A percentile compares a stretch with the other conserved stretches of the same genome.
These are phyloP conservation scores for Carex scoparia DNA, from an alignment of 176 grass and related monocot species.

Conservation along the genomic window DNA sequence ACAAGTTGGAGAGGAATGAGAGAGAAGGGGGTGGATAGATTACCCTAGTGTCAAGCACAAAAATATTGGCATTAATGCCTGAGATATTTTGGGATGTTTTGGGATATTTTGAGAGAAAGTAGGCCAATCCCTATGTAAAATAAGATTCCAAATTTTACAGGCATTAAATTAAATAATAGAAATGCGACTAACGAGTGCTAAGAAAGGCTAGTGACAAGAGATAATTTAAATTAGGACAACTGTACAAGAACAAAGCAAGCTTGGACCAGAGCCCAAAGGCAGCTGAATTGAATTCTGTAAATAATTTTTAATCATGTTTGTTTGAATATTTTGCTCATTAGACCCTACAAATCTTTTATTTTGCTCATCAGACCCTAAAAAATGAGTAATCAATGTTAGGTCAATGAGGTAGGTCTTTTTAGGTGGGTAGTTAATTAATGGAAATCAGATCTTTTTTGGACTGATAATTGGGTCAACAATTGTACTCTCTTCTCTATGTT, in stretches of 20 bases:
- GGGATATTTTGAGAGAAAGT: conserved; percentile 2
- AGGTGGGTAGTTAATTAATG: too few species aligned
- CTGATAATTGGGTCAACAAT: too few species aligned
- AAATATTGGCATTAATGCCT: background rate
- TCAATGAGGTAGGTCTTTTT: too few species aligned
- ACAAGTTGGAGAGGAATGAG: background rate
- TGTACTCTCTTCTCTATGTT: too few species aligned
- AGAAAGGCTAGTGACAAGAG: too few species aligned
- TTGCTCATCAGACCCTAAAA: background rate
- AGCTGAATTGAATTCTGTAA: background rate
- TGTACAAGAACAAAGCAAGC: too few species aligned
- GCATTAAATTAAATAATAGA: background rate
- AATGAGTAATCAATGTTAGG: too few species aligned
- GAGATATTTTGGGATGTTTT: background rate
- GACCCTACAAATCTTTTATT: background rate
- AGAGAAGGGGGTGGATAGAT: background rate
- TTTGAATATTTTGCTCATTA: background rate
- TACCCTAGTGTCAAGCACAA: background rate
- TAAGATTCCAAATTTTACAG: background rate
- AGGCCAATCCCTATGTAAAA: background rate
- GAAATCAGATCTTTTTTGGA: too few species aligned
- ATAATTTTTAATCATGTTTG: background rate
- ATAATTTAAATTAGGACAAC: too few species aligned
- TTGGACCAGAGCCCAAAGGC: background rate
- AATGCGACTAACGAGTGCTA: background rate